These are phyloP conservation scores for Tilletia caries DNA, from an alignment of 1,284 basidiomycete genomes.

Conservation along the genomic window DNA sequence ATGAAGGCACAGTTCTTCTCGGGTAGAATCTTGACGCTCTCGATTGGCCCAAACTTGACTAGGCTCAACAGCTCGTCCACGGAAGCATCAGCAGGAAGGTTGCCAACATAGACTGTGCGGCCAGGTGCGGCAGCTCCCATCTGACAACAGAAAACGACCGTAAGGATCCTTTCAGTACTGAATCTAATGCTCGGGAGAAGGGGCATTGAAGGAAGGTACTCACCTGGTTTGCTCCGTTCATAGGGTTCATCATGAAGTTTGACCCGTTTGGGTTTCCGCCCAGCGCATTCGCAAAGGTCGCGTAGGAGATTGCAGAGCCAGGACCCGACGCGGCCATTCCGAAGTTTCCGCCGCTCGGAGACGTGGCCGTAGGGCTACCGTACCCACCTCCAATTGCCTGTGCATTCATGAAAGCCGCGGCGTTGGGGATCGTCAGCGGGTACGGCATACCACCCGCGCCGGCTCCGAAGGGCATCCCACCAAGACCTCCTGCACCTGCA, in stretches of 20 bases:
- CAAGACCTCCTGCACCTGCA: background rate
- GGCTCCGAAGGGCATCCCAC: background rate
- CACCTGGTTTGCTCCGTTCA: background rate
- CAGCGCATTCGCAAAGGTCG: constrained; percentile 2
- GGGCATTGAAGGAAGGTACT: background rate
- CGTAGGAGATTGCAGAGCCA: constrained; percentile 4
- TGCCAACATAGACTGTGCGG: constrained; percentile 95
- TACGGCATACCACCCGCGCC: background rate
- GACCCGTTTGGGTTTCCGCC: background rate
- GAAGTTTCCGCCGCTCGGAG: background rate
- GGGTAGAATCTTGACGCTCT: constrained; percentile 88
- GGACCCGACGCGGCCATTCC: background rate
- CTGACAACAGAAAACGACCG: too few relatives aligned
- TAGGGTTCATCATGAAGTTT: background rate
- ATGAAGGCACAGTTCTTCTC: constrained; percentile 98
- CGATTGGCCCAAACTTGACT: constrained; percentile 95
- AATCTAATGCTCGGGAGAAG: too few relatives aligned
- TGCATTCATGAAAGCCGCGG: constrained; percentile 12
- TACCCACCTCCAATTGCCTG: background rate
- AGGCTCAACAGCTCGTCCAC: constrained; percentile 96
- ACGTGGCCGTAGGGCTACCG: background rate
- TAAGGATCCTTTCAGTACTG: too few relatives aligned
- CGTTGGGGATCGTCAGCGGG: background rate
- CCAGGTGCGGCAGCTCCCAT: constrained; percentile 53
- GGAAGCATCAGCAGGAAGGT: constrained; percentile 89